Conservation (phyloP, 1,284 basidiomycete species). For the Ganoderma sp. region DNA sequence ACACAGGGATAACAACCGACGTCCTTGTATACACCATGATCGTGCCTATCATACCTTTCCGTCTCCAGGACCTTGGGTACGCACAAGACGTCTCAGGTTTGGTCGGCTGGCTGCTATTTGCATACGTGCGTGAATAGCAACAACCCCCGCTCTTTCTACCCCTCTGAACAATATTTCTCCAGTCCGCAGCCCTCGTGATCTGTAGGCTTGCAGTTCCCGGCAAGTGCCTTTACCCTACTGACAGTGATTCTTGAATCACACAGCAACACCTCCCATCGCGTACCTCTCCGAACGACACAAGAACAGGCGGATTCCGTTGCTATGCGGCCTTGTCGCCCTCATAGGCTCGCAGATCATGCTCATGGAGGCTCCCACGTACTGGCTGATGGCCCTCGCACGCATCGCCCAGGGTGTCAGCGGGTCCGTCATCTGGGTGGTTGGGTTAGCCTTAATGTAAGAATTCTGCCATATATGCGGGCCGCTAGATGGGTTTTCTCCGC, state of each 20-base stretch:
- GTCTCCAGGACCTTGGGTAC: slow-evolving; percentile 63
- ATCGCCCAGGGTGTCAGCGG: slow-evolving; percentile 76
- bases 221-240: background rate
- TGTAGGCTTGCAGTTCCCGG: slow-evolving; percentile 31
- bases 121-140: slow-evolving; percentile 51
- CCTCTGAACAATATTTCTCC: background rate
- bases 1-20: slow-evolving; percentile 65
- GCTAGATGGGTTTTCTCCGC: slow-evolving; percentile 4
- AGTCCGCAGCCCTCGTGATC: slow-evolving; percentile 45
- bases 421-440: slow-evolving; percentile 79
- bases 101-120: slow-evolving; percentile 74
- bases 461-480: background rate
- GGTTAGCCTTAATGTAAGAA: slow-evolving; percentile 70
- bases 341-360: slow-evolving; percentile 70
- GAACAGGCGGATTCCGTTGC: slow-evolving; percentile 61
- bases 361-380: slow-evolving; percentile 76
- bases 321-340: slow-evolving; percentile 62
- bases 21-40: slow-evolving; percentile 72
- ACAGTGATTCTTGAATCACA: background rate
- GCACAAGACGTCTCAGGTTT: slow-evolving; percentile 54
- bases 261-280: slow-evolving; percentile 76
- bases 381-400: slow-evolving; percentile 75
- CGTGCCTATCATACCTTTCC: slow-evolving; percentile 79
- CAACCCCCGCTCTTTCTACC: background rate
- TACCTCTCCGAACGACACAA: slow-evolving; percentile 67